Conservation (phyloP, 2,329 filamentous ascomycete species). For the Knufia petricola region DNA sequence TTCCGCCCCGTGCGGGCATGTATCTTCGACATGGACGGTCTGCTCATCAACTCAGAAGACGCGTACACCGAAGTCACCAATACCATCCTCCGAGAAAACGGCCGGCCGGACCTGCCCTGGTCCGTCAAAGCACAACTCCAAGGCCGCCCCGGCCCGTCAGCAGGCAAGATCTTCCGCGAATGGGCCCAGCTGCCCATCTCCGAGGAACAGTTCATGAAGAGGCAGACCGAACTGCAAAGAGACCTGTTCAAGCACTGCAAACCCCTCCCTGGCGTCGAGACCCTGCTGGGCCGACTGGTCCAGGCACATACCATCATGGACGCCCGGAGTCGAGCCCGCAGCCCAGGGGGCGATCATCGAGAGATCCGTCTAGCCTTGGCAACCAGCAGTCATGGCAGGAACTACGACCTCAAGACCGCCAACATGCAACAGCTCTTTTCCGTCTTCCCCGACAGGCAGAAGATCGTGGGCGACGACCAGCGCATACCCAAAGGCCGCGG, state of each 20-base stretch:
- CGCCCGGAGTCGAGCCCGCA: conserved; percentile 26
- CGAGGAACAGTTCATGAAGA: conserved; percentile 53
- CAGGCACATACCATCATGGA: conserved; percentile 22
- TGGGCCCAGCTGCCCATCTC: conserved; percentile 82
- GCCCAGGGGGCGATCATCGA: conserved; percentile 27
- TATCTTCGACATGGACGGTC: conserved; percentile 97
- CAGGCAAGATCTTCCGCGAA: conserved; percentile 56
- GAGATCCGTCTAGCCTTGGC: conserved; percentile 74
- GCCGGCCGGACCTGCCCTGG: conserved; percentile 73
- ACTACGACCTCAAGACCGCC: conserved; percentile 67
- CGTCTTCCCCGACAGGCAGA: conserved; percentile 57
- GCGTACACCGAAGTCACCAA: conserved; percentile 79
- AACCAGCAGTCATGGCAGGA: conserved; percentile 62
- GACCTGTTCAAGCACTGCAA: conserved; percentile 63
- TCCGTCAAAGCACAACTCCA: conserved; percentile 82
- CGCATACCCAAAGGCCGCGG: conserved; percentile 71
- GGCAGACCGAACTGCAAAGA: conserved; percentile 55
- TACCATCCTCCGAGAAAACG: conserved; percentile 65
- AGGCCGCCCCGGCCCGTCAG: conserved; percentile 52
- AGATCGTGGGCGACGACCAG: conserved; percentile 75
- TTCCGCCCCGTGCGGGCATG: conserved; percentile 78
- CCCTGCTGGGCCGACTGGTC: conserved; percentile 53
- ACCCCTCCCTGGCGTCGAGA: conserved; percentile 67
- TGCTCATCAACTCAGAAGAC: conserved; percentile 90
- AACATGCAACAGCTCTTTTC: conserved; percentile 44